These are phyloP conservation scores for Epichloe sylvatica DNA, from an alignment of 2,329 filamentous ascomycete species.

Conservation along the genomic window DNA sequence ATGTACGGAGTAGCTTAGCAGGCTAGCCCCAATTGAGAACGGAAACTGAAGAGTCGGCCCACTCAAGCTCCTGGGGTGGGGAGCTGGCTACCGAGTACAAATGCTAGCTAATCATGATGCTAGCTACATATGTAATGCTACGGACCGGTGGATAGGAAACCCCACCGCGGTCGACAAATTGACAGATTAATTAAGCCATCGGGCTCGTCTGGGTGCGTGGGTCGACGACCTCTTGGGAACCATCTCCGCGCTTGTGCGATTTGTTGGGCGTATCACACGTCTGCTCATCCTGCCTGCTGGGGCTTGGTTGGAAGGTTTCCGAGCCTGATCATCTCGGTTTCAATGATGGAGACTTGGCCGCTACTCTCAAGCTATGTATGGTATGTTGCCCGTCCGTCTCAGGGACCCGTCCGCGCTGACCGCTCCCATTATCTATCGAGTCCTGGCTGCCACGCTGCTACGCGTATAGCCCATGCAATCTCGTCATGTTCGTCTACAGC, in stretches of 20 bases:
- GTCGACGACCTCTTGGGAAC: slow-evolving; percentile 4
- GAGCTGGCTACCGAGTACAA: background rate
- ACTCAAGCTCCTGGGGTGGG: background rate
- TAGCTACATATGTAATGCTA: no score
- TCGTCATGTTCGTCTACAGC: background rate
- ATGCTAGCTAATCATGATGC: background rate
- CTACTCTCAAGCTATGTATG: background rate
- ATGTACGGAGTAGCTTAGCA: background rate
- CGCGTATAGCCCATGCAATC: background rate
- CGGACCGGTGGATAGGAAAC: slow-evolving; percentile 9
- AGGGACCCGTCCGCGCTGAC: background rate
- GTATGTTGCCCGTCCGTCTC: background rate
- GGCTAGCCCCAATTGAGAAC: slow-evolving; percentile 3
- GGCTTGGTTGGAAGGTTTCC: background rate
- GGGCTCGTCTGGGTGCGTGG: no score
- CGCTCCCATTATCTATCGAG: background rate
- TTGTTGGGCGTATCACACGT: slow-evolving; percentile 6
- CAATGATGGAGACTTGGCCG: background rate
- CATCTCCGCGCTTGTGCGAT: slow-evolving; percentile 7
- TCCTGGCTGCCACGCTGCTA: no score
- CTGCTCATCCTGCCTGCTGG: slow-evolving; percentile 3
- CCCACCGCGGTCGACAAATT: background rate
- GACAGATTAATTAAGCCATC: no score
- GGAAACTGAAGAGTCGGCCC: slow-evolving; percentile 3
- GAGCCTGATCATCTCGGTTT: background rate